Conservation (phyloP, 257 asterid species). For the Gynochthodes officinalis region DNA sequence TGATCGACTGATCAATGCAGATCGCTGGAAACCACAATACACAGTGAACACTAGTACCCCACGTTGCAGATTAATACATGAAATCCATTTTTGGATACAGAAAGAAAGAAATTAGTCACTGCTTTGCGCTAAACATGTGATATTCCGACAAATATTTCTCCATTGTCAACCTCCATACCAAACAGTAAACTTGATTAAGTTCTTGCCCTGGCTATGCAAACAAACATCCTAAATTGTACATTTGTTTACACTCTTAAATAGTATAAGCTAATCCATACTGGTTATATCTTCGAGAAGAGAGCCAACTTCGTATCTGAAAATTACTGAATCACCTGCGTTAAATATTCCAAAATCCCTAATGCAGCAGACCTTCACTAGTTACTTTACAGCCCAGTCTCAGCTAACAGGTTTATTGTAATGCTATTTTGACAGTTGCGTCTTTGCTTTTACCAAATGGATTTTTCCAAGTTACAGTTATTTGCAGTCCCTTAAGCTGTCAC, state of each 20-base stretch:
- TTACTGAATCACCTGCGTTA: no score
- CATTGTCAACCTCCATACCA: not conserved
- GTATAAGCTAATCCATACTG: not conserved
- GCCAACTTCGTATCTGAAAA: no score
- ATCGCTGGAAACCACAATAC: not conserved
- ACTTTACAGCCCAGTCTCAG: no score
- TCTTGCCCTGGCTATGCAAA: no score
- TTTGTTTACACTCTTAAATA: not conserved
- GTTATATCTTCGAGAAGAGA: not conserved
- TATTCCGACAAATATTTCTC: not conserved
- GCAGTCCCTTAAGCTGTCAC: not conserved
- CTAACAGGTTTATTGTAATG: no score
- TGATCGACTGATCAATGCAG: not conserved
- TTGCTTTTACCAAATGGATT: not conserved
- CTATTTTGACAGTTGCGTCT: no score
- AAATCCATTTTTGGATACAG: not conserved
- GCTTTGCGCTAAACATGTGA: not conserved
- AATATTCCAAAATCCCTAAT: no score
- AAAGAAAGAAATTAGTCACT: not conserved
- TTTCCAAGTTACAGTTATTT: not conserved
- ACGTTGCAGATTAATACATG: no score
- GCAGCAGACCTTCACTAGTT: no score
- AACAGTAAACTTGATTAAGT: not conserved
- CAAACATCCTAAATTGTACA: not conserved
- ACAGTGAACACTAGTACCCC: not conserved